These are phyloP conservation scores for Coniella vitis DNA, from an alignment of 2,329 filamentous ascomycete genomes.

Conservation along the genomic window DNA sequence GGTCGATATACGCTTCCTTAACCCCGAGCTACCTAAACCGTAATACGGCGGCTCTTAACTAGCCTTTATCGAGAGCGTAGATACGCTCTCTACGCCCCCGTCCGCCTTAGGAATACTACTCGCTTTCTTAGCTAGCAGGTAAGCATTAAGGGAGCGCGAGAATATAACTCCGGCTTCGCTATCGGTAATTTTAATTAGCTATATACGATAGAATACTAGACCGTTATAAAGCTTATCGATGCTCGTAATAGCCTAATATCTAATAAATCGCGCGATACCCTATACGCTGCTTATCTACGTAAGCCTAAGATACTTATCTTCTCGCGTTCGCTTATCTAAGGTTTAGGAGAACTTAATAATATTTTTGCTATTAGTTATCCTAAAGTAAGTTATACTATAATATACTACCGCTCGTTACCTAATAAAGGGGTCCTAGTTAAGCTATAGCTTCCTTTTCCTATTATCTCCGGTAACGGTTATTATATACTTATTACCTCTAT, in stretches of 20 bases:
- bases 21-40: no score
- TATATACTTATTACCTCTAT: neutral
- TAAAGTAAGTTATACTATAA: slow-evolving; percentile 22
- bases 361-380: slow-evolving; percentile 16
- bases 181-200: neutral
- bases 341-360: slow-evolving; percentile 28
- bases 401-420: slow-evolving; percentile 18
- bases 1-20: no score
- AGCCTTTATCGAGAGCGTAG: no score
- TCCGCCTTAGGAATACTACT: no score
- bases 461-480: neutral
- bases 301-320: slow-evolving; percentile 22
- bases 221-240: neutral
- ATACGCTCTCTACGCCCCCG: no score
- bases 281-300: neutral
- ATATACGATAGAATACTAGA: neutral
- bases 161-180: neutral
- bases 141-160: neutral
- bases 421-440: neutral
- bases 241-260: neutral
- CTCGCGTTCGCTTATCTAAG: slow-evolving; percentile 22
- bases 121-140: no score
- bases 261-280: neutral
- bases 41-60: no score
- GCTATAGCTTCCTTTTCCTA: neutral